Conservation (phyloP, 257 asterid genomes). For the Lycium ferocissimum region DNA sequence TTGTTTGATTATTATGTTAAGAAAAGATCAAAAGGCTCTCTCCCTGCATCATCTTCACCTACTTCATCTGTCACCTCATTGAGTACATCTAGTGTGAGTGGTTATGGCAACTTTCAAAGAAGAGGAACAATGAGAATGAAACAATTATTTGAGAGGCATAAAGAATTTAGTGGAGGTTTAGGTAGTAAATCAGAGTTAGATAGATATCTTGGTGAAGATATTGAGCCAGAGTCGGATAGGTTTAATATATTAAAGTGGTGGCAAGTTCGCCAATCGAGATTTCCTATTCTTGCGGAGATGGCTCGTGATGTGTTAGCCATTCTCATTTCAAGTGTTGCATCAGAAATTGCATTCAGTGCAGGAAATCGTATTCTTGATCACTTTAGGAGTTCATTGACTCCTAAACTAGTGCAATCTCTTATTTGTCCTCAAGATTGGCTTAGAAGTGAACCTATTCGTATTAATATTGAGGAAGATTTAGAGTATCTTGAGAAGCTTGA, state of each 20-base stretch:
- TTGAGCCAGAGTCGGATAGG: not conserved
- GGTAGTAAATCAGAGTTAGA: not conserved
- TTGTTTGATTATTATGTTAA: not conserved
- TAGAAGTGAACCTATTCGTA: not conserved
- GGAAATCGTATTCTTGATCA: not conserved
- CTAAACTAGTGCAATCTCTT: not conserved
- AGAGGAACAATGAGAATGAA: not conserved
- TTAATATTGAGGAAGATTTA: not conserved
- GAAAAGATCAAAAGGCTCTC: no score
- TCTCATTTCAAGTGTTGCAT: not conserved
- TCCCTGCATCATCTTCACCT: not conserved
- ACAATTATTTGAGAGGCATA: not conserved
- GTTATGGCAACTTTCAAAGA: not conserved
- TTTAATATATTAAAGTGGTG: slow-evolving; percentile 23
- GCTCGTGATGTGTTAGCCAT: slow-evolving; percentile 24
- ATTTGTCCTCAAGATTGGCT: slow-evolving; percentile 11
- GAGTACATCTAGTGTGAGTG: no score
- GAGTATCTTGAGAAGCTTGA: not conserved
- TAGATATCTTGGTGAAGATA: not conserved
- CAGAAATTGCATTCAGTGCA: not conserved
- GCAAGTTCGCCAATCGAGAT: not conserved
- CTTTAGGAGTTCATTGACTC: not conserved
- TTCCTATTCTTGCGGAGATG: not conserved
- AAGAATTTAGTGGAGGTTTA: not conserved
- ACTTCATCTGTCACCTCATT: no score